Base-by-base conservation (phyloP, 2,329 filamentous ascomycete genomes). In the Fusarium nurragi region DNA sequence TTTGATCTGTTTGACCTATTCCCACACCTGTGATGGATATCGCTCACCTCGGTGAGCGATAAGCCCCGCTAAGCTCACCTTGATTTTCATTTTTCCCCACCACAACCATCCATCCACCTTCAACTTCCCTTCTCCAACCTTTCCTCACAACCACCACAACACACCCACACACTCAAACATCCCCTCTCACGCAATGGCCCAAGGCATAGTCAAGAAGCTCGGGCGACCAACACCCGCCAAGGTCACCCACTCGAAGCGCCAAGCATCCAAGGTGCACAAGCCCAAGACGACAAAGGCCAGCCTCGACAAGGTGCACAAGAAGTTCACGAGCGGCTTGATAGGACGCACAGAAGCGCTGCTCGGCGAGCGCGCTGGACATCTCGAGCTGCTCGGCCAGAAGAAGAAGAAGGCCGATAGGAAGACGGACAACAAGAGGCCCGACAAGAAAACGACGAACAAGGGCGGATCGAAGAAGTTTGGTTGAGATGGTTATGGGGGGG, bases 321-420 rank as follows among this genome's bases (percentile, higher is more conserved):
- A 86, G 75, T 84, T 83, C 72, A 81, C 83, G 13, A 80, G 83
- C 5, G 85, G 84, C 43, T 78, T 88, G 71, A 80, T 79, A 39
- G 78, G 78, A 56, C 79, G 80, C 77, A 88, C 86, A 28, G 86
- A 88, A 78, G 78, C 80, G 62, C 77, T 88, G 71, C 79, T 88
- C 37, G 85, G 85, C 59, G 84, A 87, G 78, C 77, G 85, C 10
- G 86, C 84, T 6, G 85, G 86, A 0, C 86, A 88, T 58, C 75
- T 88, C 22, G 86, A 88, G 77, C 72, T 88, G 64, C 85, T 88
- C 60, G 85, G 84, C 28, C 81, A 84, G 75, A 81, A 82, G 11
- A 84, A 85, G 75, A 86, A 83, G n/a, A 84, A 85, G 75, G 74
- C 69, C 7, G 74, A 71, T 40, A 79, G 78, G 73, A 79, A 75